phyloP scores from a whole-genome alignment of 2,329 filamentous ascomycete species.

The Tolypocladium ovalisporum region DNA sequence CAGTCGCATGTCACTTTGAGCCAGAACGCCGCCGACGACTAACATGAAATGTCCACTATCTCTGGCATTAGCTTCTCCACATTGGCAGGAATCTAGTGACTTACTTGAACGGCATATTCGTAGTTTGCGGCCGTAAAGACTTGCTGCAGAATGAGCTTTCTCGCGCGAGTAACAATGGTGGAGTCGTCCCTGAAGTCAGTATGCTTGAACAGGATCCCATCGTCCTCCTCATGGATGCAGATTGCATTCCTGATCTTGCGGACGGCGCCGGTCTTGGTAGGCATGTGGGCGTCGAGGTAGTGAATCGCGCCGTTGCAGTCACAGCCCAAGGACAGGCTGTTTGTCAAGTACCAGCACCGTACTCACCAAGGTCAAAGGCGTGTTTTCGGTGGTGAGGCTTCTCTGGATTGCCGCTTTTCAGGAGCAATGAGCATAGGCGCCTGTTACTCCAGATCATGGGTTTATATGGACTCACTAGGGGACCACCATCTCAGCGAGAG shows the following conservation, averaged over 20 bases:
- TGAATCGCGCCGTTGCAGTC: constrained; percentile 87
- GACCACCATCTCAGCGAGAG: constrained; percentile 87
- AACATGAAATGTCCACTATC: constrained; percentile 73
- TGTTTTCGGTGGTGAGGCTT: constrained; percentile 73
- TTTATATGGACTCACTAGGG: constrained; percentile 49
- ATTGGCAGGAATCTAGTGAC: not conserved
- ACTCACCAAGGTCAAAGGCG: constrained; percentile 72
- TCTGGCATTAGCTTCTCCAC: not conserved
- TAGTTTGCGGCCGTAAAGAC: not conserved
- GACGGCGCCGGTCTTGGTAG: constrained; percentile 63
- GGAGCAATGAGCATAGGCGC: not conserved
- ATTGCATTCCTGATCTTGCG: constrained; percentile 86
- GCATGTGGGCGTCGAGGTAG: constrained; percentile 82
- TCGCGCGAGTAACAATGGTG: constrained; percentile 58
- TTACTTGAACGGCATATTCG: not conserved
- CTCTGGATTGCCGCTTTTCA: constrained; percentile 57
- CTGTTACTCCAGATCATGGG: not conserved
- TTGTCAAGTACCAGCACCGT: constrained; percentile 76
- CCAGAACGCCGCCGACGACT: constrained; percentile 1
- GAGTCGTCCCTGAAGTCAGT: constrained; percentile 88
- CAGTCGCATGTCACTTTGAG: not conserved
- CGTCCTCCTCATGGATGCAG: constrained; percentile 91
- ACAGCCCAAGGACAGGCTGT: constrained; percentile 64
- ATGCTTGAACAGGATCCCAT: constrained; percentile 87
- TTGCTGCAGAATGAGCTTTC: not conserved